Base-by-base conservation (phyloP, 176 grass and related monocot species). In the Musa schizocarpa region DNA sequence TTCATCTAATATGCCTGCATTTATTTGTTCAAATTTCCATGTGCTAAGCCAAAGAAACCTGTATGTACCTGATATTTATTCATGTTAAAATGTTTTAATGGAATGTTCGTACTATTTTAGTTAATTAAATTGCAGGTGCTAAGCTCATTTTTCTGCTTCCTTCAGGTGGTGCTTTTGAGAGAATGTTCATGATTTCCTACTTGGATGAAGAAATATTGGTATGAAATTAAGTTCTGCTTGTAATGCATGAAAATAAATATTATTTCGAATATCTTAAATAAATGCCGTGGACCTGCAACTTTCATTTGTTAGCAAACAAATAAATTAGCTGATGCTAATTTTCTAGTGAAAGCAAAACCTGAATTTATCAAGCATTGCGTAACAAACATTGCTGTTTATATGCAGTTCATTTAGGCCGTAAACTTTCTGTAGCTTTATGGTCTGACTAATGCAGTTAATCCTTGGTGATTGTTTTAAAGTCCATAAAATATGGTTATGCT, bases 181-280 rank as follows among this genome's bases (percentile, higher is more conserved):
- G 95, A 53, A 78, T 99, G 77, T 99, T 99, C 80, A 92, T 94
- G 86, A 92, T 99, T 76, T 99, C 95, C 76, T 99, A 99, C 73
- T 88, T 99, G 69, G 95, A 99, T 81, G 95, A 99, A 83, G 95
- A 94, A 81, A 99, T 99, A 87, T 25, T 94, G 95, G 95, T 99
- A 94, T 9, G 54, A 82, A 81, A 74, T 90, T 59, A 43, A 29
- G 20, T 57, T 11, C 34, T 24, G 55, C 16, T 51, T 61, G n/a
- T n/a, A 59, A 58, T 8, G 27, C 61, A 71, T 76, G 34, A 43
- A 43, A 43, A 43, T 43, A 43, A 43, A 43, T 6, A 43, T 43
- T 43, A 43, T 4, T 43, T 43, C 4, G 4, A 43, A 43, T 43
- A 43, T 43, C 34, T 81, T 68, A 68, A 48, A 24, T 16, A 83